A percentile compares a stretch with the other conserved stretches of the same genome.
phyloP scores from a whole-genome alignment of 352 stramenopile genomes.

The Pythium rishiriense region DNA sequence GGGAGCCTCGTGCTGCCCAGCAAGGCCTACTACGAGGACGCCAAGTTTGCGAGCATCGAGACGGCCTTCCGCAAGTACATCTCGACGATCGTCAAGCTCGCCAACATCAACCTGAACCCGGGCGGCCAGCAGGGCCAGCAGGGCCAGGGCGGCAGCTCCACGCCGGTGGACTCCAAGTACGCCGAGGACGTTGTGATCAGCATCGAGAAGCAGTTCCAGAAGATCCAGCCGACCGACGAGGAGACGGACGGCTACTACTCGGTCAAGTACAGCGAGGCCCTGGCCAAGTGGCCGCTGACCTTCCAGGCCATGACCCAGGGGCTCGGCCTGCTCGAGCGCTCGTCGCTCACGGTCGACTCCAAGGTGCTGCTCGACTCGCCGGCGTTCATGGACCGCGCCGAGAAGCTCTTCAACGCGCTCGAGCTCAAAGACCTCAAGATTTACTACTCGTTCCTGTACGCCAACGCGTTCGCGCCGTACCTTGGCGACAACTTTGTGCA shows the following conservation, averaged over 20 bases:
- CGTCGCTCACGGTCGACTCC: constrained; percentile 31
- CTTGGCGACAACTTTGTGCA: constrained; percentile 69
- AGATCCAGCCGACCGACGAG: constrained; percentile 61
- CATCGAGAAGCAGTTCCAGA: constrained; percentile 68
- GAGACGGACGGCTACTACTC: constrained; percentile 58
- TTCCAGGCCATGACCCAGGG: constrained; percentile 46
- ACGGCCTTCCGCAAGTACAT: constrained; percentile 38
- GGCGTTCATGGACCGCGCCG: constrained; percentile 51
- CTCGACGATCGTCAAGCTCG: constrained; percentile 37
- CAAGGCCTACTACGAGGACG: constrained; percentile 86
- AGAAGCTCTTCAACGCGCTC: constrained; percentile 29
- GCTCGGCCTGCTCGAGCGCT: constrained; percentile 35
- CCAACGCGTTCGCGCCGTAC: constrained; percentile 34
- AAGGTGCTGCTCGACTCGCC: constrained; percentile 45
- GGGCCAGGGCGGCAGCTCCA: constrained; percentile 5
- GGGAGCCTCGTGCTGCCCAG: constrained; percentile 69
- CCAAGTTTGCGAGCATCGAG: constrained; percentile 36
- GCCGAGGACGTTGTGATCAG: constrained; percentile 43
- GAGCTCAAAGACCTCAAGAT: constrained; percentile 44
- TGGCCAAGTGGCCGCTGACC: constrained; percentile 39
- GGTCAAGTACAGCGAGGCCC: constrained; percentile 71
- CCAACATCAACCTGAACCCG: constrained; percentile 10
- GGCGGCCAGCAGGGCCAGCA: constrained; percentile 11
- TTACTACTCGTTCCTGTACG: constrained; percentile 49
- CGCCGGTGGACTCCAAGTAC: constrained; percentile 4